These are phyloP conservation scores for Amanita jacksonii DNA, from an alignment of 768 basidiomycete genomes.

Conservation along the genomic window DNA sequence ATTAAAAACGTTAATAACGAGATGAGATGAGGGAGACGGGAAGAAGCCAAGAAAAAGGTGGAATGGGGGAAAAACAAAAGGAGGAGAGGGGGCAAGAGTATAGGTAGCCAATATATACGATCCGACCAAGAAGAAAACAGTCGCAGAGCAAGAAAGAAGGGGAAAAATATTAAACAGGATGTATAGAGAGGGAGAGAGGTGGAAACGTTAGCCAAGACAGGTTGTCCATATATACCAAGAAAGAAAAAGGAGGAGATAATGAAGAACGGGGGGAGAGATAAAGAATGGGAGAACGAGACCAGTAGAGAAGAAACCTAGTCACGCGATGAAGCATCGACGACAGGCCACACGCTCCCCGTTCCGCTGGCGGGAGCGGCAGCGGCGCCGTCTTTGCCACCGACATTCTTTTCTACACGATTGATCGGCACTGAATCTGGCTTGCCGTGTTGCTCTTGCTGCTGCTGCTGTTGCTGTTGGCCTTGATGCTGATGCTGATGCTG, in stretches of 20 bases:
- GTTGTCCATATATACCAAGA: no score
- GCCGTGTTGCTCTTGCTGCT: constrained; percentile 6
- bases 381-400: constrained; percentile 3
- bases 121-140: no score
- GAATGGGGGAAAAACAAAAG: background rate
- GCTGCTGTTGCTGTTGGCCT: constrained; percentile 5
- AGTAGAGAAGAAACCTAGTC: constrained; percentile 11
- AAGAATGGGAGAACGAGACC: background rate
- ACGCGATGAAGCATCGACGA: constrained; percentile 19
- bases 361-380: constrained; percentile 9
- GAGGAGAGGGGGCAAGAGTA: background rate
- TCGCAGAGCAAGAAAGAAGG: no score
- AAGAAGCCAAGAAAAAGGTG: background rate
- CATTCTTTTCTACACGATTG: constrained; percentile 8
- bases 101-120: no score
- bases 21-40: background rate
- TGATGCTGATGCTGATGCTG: no score
- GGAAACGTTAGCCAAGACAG: no score
- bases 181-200: no score
- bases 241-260: background rate
- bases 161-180: no score
- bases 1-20: no score
- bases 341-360: constrained; percentile 23
- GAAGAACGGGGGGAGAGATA: background rate
- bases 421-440: constrained; percentile 6